phyloP scores from a whole-genome alignment of 108 stramenopile genomes.

The Nitzschia sp. region DNA sequence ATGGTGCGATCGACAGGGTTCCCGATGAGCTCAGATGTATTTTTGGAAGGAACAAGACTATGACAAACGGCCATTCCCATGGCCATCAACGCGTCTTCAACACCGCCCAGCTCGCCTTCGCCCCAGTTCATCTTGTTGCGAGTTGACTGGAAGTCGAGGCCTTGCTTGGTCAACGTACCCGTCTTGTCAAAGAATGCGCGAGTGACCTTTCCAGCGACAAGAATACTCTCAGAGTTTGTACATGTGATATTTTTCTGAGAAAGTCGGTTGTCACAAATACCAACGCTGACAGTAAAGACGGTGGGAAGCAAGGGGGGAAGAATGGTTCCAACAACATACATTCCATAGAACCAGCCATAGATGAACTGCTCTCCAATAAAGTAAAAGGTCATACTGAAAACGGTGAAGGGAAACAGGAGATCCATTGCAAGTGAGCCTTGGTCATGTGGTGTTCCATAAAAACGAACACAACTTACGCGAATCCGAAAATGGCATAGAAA shows the following conservation, averaged over 20 bases:
- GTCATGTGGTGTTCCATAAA: no score
- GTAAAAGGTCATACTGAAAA: conserved; percentile 26
- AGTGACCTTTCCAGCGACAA: conserved; percentile 77
- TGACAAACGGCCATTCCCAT: conserved; percentile 61
- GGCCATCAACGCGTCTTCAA: conserved; percentile 3
- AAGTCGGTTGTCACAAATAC: conserved; percentile 59
- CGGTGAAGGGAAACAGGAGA: no score
- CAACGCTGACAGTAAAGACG: conserved; percentile 65
- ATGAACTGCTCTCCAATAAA: conserved; percentile 50
- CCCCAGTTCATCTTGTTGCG: conserved; percentile 6
- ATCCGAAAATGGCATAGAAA: conserved; percentile 45
- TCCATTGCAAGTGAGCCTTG: no score
- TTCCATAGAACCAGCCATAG: conserved; percentile 56
- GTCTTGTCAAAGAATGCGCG: conserved; percentile 86
- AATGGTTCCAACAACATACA: conserved; percentile 44
- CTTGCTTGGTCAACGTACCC: conserved; percentile 72
- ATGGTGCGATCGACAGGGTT: conserved; percentile 54
- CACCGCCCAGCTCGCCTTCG: background rate
- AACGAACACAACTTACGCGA: conserved; percentile 20
- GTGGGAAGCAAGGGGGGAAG: conserved; percentile 68
- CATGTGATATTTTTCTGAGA: conserved; percentile 57
- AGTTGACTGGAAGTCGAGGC: conserved; percentile 52
- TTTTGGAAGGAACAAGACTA: conserved; percentile 30
- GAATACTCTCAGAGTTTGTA: conserved; percentile 63
- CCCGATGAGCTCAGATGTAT: conserved; percentile 45